Evolutionary conservation across 2,329 filamentous ascomycete species (phyloP).

Genomic region (Cladosporium sp.): DNA sequence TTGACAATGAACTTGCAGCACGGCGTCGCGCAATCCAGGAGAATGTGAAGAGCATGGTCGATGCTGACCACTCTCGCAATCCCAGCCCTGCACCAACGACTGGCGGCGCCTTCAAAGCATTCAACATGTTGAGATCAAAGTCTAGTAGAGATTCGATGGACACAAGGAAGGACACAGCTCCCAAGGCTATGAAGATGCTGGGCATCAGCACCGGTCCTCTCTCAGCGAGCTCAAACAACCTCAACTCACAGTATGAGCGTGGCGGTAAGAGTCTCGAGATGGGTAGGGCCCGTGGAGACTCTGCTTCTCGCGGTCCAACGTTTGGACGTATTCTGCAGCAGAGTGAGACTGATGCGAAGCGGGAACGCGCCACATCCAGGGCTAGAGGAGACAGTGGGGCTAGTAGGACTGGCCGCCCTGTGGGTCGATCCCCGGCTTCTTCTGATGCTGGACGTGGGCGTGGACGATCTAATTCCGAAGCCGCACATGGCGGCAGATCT

Average conservation of each 20-base stretch:
- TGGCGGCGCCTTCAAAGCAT: conserved; percentile 48
- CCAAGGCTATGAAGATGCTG: conserved; percentile 60
- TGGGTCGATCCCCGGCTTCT: conserved; percentile 35
- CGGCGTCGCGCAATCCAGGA: conserved; percentile 69
- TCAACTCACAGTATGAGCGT: conserved; percentile 24
- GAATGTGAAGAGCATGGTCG: conserved; percentile 65
- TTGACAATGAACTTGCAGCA: conserved; percentile 67
- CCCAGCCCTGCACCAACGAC: conserved; percentile 34
- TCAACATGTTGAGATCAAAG: conserved; percentile 63
- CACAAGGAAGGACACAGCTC: conserved; percentile 44
- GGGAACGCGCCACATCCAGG: conserved; percentile 30
- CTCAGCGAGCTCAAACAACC: conserved; percentile 34
- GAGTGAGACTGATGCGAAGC: conserved; percentile 27
- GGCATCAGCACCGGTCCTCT: conserved; percentile 39
- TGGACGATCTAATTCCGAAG: conserved; percentile 53
- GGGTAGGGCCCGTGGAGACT: conserved; percentile 22
- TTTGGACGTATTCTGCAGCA: conserved; percentile 16
- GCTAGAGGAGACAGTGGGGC: conserved; percentile 34
- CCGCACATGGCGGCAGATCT: conserved; percentile 47
- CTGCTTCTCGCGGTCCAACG: conserved; percentile 21
- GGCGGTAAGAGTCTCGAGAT: conserved; percentile 22
- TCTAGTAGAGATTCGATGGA: conserved; percentile 64
- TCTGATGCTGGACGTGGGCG: conserved; percentile 36
- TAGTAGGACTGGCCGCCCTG: conserved; percentile 14
- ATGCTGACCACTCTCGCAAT: conserved; percentile 49